Evolutionary conservation across 352 stramenopile genomes (phyloP), one percentile per base, ranked within the genome.

Genomic region (Phytopythium cucurbitacearum): DNA sequence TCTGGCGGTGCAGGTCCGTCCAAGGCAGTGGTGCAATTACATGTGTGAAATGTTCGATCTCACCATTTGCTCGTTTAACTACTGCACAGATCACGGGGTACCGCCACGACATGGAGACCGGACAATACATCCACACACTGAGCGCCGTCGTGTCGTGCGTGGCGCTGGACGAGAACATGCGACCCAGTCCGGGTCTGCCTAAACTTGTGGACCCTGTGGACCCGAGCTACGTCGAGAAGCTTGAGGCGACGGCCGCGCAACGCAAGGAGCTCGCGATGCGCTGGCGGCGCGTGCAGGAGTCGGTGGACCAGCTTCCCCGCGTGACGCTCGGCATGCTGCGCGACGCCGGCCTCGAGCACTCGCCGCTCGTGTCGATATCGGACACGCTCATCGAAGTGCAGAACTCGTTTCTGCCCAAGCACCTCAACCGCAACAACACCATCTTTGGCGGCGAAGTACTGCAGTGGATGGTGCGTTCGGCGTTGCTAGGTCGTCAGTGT

Each of bases 91-190:
- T 89, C 57, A 86, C 73, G 9, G 76, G 76, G 10, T 87, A 85
- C 53, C 76, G 78, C 28, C 71, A 87, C 51, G 78, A 89, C 38
- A 53, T 89, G 15, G 73, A 85, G 52, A 76, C 78, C 1, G 73
- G 72, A n/a, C 65, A 80, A 62, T 87, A 80, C 43, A 65, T 85
- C 35, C 78, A 87, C 56, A 83, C 78, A 43, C 58, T 87, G 40
- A 85, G 74, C 44, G 78, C 78, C 8, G 86, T 83, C 59, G 87
- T 89, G 74, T 83, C 78, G 53, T 82, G 69, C 50, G 78, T 89
- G 32, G 78, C 78, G 37, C 56, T 89, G 51, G 73, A 89, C 54
- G 67, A 80, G 56, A 69, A 85, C 60, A 82, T 80, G 63, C 76
- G 72, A 7, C 73, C 78, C 33, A 70, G 68, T 36, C 73, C 73